phyloP scores from a whole-genome alignment of 1,284 basidiomycete genomes.

The Dichomitus squalens region DNA sequence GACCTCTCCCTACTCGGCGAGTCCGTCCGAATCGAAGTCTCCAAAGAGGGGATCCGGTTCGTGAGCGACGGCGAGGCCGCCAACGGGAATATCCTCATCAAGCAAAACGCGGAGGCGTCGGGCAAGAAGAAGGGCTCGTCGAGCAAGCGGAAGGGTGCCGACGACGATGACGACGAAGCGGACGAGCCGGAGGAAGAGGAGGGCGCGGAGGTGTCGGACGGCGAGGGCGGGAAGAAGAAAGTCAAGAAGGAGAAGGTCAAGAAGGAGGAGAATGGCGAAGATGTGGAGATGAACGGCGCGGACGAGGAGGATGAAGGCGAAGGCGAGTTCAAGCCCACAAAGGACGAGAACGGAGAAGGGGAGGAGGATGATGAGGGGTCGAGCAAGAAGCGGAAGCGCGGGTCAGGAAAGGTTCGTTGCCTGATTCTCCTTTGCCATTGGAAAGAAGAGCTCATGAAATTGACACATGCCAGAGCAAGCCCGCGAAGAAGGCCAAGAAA shows the following conservation, averaged over 20 bases:
- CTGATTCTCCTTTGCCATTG: not conserved
- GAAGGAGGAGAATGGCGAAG: conserved; percentile 45
- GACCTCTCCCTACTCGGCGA: conserved; percentile 95
- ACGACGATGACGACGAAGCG: conserved; percentile 45
- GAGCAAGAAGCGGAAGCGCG: conserved; percentile 67
- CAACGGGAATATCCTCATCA: conserved; percentile 86
- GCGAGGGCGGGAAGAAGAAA: conserved; percentile 43
- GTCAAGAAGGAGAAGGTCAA: conserved; percentile 43
- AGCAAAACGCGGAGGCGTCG: conserved; percentile 57
- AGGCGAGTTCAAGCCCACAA: conserved; percentile 43
- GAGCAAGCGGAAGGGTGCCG: conserved; percentile 37
- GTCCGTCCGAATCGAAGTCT: conserved; percentile 93
- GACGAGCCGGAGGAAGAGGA: conserved; percentile 41
- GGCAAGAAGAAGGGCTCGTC: conserved; percentile 36
- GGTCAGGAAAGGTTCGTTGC: conserved; percentile 50
- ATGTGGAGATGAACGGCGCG: conserved; percentile 37
- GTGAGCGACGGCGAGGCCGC: conserved; percentile 93
- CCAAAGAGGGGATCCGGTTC: conserved; percentile 97
- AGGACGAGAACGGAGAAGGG: conserved; percentile 44
- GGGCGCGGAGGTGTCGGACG: conserved; percentile 43
- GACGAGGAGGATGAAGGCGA: conserved; percentile 46
- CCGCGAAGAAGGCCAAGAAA: conserved; percentile 57
- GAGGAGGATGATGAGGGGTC: conserved; percentile 43
- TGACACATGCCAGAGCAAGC: too few species aligned
- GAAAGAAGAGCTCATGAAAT: not conserved